Evolutionary conservation across 2,329 filamentous ascomycete genomes (phyloP).

Genomic region (Penicillium sp.): DNA sequence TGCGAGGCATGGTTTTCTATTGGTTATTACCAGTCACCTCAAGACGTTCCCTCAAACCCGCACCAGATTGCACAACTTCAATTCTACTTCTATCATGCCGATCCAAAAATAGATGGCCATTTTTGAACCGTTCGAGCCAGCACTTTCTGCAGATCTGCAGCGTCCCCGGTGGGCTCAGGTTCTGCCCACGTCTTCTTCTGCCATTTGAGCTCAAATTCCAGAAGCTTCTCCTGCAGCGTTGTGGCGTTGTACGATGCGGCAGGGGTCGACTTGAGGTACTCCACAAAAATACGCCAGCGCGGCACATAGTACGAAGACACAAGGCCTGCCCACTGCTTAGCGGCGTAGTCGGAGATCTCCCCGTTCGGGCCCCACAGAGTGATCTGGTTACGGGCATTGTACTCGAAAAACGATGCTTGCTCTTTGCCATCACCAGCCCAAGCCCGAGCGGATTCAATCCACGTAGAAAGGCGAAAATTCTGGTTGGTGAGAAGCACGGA

Average conservation of each 20-base stretch:
- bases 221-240: conserved; percentile 3
- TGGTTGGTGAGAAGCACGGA: conserved; percentile 42
- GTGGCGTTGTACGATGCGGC: conserved; percentile 11
- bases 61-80: background rate
- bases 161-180: conserved; percentile 4
- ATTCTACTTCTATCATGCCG: background rate
- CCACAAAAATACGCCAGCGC: conserved; percentile 49
- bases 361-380: conserved; percentile 52
- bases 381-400: conserved; percentile 52
- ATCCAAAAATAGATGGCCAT: conserved; percentile 15
- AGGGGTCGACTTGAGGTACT: conserved; percentile 29
- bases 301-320: conserved; percentile 48
- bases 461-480: conserved; percentile 45
- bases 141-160: conserved; percentile 7
- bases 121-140: conserved; percentile 1
- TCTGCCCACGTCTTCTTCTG: conserved; percentile 11
- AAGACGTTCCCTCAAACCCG: background rate
- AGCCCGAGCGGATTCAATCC: conserved; percentile 42
- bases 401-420: conserved; percentile 41
- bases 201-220: conserved; percentile 17
- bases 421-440: conserved; percentile 25
- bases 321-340: conserved; percentile 51
- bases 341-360: conserved; percentile 52
- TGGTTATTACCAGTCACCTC: background rate
- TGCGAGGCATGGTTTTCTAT: background rate